Conservation (phyloP, 179 eudicot genomes). For the Vitellaria paradoxa region DNA sequence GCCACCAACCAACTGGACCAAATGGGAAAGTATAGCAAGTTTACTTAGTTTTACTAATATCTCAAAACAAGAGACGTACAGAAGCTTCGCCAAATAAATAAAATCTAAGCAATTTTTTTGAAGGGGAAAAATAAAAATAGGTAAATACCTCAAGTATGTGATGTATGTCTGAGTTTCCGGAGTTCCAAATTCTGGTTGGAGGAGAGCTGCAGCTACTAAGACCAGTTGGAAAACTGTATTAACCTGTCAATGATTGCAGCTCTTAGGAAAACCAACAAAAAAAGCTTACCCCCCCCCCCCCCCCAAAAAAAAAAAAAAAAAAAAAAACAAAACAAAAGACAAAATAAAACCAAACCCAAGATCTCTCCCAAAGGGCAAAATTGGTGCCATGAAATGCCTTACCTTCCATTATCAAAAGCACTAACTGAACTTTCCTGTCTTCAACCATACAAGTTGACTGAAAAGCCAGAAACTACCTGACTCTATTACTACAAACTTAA, state of each 20-base stretch:
- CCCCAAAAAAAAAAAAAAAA: no score
- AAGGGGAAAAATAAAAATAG: background rate
- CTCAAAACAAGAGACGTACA: background rate
- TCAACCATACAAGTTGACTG: background rate
- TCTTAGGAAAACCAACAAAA: background rate
- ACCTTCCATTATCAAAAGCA: background rate
- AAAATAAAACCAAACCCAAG: background rate
- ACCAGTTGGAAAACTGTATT: slow-evolving; percentile 81
- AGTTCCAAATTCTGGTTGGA: slow-evolving; percentile 85
- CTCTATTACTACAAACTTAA: background rate
- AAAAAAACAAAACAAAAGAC: no score
- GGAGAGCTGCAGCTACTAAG: slow-evolving; percentile 79
- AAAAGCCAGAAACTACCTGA: background rate
- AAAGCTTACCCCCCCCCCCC: background rate
- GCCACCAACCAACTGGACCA: slow-evolving; percentile 89
- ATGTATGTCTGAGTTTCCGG: slow-evolving; percentile 66
- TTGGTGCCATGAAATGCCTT: background rate
- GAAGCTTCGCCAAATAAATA: background rate
- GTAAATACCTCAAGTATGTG: slow-evolving; percentile 67
- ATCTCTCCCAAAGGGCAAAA: background rate
- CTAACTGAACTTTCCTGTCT: background rate
- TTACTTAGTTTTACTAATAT: background rate
- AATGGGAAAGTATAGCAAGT: background rate
- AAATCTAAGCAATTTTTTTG: background rate
- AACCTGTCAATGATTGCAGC: slow-evolving; percentile 40